phyloP scores from a whole-genome alignment of 129 eudicot species.

The Apium graveolens region DNA sequence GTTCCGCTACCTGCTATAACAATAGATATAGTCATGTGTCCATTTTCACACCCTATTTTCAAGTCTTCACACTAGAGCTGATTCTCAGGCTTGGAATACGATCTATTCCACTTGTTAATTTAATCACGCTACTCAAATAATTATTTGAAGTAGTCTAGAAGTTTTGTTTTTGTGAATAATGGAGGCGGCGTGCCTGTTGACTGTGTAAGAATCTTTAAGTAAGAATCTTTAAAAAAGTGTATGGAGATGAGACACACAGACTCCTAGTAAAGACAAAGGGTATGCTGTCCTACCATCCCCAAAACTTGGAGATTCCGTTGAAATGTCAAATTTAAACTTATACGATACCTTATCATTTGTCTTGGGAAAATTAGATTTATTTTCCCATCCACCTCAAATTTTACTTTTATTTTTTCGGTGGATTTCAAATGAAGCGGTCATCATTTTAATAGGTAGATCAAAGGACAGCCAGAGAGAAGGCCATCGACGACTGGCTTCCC shows the following conservation, averaged over 20 bases:
- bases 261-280: background rate
- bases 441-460: constrained; percentile 7
- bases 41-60: background rate
- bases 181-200: background rate
- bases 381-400: background rate
- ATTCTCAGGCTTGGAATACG: background rate
- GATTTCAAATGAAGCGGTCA: background rate
- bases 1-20: background rate
- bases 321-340: background rate
- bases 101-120: background rate
- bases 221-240: background rate
- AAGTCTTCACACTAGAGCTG: background rate
- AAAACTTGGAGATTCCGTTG: background rate
- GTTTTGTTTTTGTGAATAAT: background rate
- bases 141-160: background rate
- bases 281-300: background rate
- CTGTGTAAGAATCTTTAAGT: background rate
- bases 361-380: no score
- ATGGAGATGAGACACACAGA: background rate
- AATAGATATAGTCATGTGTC: background rate
- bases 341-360: no score
- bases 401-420: background rate
- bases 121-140: background rate
- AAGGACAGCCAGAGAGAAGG: constrained; percentile 11
- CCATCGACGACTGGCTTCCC: constrained; percentile 22